phyloP scores from a whole-genome alignment of 176 grass and related monocot species.

The Stipa capillata region DNA sequence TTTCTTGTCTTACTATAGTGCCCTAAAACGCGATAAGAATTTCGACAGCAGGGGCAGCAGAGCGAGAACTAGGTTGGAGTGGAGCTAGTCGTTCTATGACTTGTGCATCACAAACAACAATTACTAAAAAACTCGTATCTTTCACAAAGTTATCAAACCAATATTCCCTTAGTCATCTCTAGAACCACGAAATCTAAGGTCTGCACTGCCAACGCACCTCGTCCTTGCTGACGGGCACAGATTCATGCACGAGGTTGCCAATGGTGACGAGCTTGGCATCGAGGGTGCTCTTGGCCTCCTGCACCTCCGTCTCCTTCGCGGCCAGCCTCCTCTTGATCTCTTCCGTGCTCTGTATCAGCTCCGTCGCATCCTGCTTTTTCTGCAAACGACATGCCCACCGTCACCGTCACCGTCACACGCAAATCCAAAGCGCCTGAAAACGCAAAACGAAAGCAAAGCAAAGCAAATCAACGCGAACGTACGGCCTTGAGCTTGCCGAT shows the following conservation, averaged over 20 bases:
- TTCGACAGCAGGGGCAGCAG: not conserved
- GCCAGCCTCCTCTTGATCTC: slow-evolving; percentile 62
- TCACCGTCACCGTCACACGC: not conserved
- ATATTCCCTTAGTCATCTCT: not conserved
- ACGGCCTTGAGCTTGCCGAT: slow-evolving; percentile 79
- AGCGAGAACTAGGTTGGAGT: not conserved
- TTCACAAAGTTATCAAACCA: not conserved
- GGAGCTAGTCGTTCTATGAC: not conserved
- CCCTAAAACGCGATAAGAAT: not conserved
- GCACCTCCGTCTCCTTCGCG: slow-evolving; percentile 70
- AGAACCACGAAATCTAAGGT: not conserved
- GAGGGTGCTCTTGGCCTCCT: slow-evolving; percentile 73
- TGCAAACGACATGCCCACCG: slow-evolving; percentile 3
- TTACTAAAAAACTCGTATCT: not conserved
- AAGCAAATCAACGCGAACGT: not conserved
- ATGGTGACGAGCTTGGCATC: slow-evolving; percentile 57
- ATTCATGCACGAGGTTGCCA: slow-evolving; percentile 79
- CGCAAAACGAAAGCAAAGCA: not conserved
- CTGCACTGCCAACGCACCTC: slow-evolving; percentile 28
- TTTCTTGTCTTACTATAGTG: not conserved
- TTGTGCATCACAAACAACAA: not conserved
- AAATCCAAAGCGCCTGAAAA: not conserved
- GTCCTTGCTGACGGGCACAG: slow-evolving; percentile 62
- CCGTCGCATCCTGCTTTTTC: slow-evolving; percentile 51
- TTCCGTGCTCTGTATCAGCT: slow-evolving; percentile 72